Base-by-base conservation (phyloP, 306 rosid genomes). In the Rosa multiflora region DNA sequence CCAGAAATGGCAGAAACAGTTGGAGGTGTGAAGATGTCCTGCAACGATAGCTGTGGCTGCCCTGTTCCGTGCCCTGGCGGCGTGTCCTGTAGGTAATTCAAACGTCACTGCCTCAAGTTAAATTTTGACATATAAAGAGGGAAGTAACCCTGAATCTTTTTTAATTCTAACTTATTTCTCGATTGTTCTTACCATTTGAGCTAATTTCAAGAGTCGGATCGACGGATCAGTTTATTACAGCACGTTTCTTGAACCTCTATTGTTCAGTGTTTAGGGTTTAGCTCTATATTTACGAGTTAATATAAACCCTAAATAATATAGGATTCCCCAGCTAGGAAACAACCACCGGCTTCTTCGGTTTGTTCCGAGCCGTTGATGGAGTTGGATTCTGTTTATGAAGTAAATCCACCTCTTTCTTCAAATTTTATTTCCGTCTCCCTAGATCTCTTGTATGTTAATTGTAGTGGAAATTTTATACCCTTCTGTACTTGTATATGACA, bases 11-110 rank as follows among this genome's bases (percentile, higher is more conserved):
- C 85, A 8, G 59, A 53, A 53, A 56, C 63, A 29, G 23, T 37
- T 3, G 75, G 76, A 35, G 79, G 63, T 12, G 47, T 23, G 37
- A 56, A 42, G 59, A 53, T 18, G 59, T 17, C 26, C 43, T 83
- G 80, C 82, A 20, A 78, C 58, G 77, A 83, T 15, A 40, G n/a
- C 10, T 83, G 86, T 23, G 82, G 82, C 42, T 83, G 86, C 21
- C 58, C 82, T 18, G 70, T 39, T 55, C 86, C 86, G 2, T 78
- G 86, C 80, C 77, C 80, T 4, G 68, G 82, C 9, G 83, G 80
- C 4, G n/a, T 2, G 8, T 1, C 77, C n/a, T 83, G 80, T 62
- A 78, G 73, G 86, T 61, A 18, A 10, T 26, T 52, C 58, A 15
- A 15, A 52, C 21, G 58, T 53, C 59, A 53, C 23, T 53, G n/a